A percentile compares a stretch with the other conserved stretches of the same genome.
Conservation (phyloP, 495 filamentous ascomycete species). For the Xylona heveae region DNA sequence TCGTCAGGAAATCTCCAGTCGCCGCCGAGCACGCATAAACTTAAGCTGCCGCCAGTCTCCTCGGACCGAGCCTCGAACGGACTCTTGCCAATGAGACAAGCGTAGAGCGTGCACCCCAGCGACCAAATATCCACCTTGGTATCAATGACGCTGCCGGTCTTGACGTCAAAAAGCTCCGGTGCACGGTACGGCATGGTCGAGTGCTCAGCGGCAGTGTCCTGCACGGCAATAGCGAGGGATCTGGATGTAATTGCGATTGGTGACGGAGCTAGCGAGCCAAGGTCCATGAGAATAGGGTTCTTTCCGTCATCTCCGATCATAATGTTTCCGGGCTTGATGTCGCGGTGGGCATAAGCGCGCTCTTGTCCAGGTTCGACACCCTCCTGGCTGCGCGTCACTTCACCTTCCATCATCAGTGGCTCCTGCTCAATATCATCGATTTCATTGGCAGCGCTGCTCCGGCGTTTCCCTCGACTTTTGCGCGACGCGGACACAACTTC, state of each 20-base stretch:
- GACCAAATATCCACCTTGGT: conserved; percentile 99
- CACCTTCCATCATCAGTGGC: conserved; percentile 70
- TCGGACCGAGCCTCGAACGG: conserved; percentile 90
- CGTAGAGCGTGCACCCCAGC: conserved; percentile 86
- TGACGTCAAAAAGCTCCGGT: conserved; percentile 94
- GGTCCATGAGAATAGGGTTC: conserved; percentile 92
- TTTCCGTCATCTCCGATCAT: conserved; percentile 83
- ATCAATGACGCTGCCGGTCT: conserved; percentile 78
- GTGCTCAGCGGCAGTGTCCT: conserved; percentile 89
- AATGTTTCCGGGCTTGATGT: conserved; percentile 97
- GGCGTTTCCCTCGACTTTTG: conserved; percentile 24
- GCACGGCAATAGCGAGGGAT: conserved; percentile 71
- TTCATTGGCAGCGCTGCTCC: conserved; percentile 24
- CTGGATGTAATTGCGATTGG: conserved; percentile 87
- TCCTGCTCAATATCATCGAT: conserved; percentile 54
- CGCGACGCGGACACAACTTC: conserved; percentile 24
- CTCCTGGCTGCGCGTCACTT: conserved; percentile 51
- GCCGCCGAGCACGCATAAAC: conserved; percentile 73
- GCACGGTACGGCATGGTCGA: conserved; percentile 97
- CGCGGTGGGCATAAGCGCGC: conserved; percentile 79
- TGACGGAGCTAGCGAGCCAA: conserved; percentile 74
- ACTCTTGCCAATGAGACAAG: conserved; percentile 85
- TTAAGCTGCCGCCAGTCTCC: conserved; percentile 84
- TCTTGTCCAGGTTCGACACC: conserved; percentile 47
- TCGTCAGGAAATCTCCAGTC: conserved; percentile 93